Base-by-base conservation (phyloP, 116 monocot species). In the Dioscorea cayenensis region DNA sequence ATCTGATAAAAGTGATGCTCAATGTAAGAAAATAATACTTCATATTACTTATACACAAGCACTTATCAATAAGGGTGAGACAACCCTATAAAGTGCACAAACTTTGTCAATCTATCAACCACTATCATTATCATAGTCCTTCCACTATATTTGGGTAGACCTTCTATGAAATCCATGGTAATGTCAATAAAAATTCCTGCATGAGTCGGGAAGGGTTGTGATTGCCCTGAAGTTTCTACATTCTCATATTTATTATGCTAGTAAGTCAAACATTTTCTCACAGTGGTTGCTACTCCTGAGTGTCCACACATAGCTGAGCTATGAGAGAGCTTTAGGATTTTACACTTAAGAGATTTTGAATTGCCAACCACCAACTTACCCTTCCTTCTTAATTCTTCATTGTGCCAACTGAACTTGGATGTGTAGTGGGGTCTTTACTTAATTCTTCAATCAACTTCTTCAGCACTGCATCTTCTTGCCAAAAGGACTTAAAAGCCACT, bases 101-200 rank as follows among this genome's bases (percentile, higher is more conserved):
- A 68, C 38, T 68, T 68, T 20, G 48, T 38, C 19, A 49, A 21
- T 23, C 68, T 18, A 49, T 68, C 68, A 68, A 49, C 68, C 10
- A 68, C 68, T n/a, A 68, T 48, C 19, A 68, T 6, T 10, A 68
- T 68, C 8, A 22, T 9, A 9, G 49, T 22, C 16, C 9, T 68
- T 13, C 2, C 68, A 7, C 7, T 5, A 11, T 48, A 68, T 22
- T 20, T 8, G 10, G 38, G 68, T 20, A 68, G 20, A 5, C 48
- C 48, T 7, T 36, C 66, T 9, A 66, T 36, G n/a, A 66, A 66
- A 66, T 66, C 66, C 66, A 66, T 66, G 14, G 66, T 36, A 35
- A 66, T 36, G 37, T 66, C 2, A 19, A 1, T n/a, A 29, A 8
- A 66, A 9, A 66, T n/a, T 13, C 35, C 17, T 11, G 2, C 14